phyloP scores from a whole-genome alignment of 2,329 filamentous ascomycete species.

The Colletotrichum sp. region DNA sequence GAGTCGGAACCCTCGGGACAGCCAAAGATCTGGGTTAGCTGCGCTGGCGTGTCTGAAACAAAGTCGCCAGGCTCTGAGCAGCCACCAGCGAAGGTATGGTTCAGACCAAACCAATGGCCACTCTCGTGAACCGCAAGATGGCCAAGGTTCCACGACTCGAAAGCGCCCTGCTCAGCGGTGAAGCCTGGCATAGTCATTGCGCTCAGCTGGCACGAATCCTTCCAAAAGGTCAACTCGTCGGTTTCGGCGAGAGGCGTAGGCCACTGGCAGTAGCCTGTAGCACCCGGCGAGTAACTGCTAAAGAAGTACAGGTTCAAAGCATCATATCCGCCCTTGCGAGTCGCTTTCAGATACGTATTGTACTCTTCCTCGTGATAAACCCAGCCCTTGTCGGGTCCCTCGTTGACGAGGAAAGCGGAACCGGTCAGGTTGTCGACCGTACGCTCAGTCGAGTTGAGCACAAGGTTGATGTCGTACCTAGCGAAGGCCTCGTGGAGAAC shows the following conservation, averaged over 20 bases:
- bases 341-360: constrained; percentile 1
- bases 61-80: constrained; percentile 35
- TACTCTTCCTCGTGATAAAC: constrained; percentile 11
- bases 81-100: constrained; percentile 46
- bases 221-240: background rate
- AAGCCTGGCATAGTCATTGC: constrained; percentile 19
- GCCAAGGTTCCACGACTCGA: constrained; percentile 24
- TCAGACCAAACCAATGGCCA: constrained; percentile 50
- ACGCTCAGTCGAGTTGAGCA: constrained; percentile 27
- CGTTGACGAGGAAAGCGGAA: constrained; percentile 25
- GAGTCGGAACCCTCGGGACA: constrained; percentile 23
- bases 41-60: constrained; percentile 43
- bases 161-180: constrained; percentile 3
- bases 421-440: constrained; percentile 27
- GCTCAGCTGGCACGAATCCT: constrained; percentile 12
- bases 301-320: constrained; percentile 54
- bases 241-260: constrained; percentile 27
- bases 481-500: constrained; percentile 24
- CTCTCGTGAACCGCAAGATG: constrained; percentile 38
- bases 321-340: constrained; percentile 42
- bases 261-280: constrained; percentile 52
- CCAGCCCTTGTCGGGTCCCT: constrained; percentile 25
- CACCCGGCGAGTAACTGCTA: constrained; percentile 36
- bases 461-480: constrained; percentile 26
- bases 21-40: constrained; percentile 23